Base-by-base conservation (phyloP, 176 grass and related monocot genomes). In the Musa itinerans region DNA sequence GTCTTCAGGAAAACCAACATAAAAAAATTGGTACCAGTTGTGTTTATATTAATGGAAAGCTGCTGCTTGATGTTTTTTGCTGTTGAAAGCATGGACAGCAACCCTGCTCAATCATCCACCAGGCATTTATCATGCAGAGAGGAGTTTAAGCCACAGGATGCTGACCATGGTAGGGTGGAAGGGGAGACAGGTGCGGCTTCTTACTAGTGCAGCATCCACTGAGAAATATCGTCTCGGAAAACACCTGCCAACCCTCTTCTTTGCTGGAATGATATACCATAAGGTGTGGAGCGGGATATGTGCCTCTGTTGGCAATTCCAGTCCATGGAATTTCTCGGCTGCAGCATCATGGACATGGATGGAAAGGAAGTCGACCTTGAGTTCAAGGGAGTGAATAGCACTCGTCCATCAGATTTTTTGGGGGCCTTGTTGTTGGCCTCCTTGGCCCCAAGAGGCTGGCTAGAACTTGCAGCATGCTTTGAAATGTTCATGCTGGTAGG, bases 211-310 rank as follows among this genome's bases (percentile, higher is more conserved):
- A 72, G 83, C 90, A 98, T 89, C 74, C 90, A 84, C 63, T 91
- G 85, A 0, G 84, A 88, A 78, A 98, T 91, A 85, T 98, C 95
- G 73, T 98, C 87, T 54, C 90, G 86, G 57, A 98, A 85, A 85
- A 98, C 80, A 3, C 88, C 65, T 53, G 87, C 75, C 19, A 87
- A 67, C 24, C 74, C 80, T 79, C 76, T 87, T 81, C 84, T 85
- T 70, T 80, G 81, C 69, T 20, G 78, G 19, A 72, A 64, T 23
- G 58, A 65, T 59, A 79, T 80, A 52, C 2, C 71, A 80, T 61
- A 69, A 65, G 74, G 78, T 78, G 1, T 77, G 1, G 74, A 81
- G 70, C 71, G 73, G 26, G 86, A 85, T 22, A 97, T 74, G 74
- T 52, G 79, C 55, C 90, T 82, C 58, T 84, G 85, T 63, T 85